Evolutionary conservation across 2,329 filamentous ascomycete species (phyloP), one percentile per base, ranked within the genome.

Genomic region (Orbilia ellipsospora): DNA sequence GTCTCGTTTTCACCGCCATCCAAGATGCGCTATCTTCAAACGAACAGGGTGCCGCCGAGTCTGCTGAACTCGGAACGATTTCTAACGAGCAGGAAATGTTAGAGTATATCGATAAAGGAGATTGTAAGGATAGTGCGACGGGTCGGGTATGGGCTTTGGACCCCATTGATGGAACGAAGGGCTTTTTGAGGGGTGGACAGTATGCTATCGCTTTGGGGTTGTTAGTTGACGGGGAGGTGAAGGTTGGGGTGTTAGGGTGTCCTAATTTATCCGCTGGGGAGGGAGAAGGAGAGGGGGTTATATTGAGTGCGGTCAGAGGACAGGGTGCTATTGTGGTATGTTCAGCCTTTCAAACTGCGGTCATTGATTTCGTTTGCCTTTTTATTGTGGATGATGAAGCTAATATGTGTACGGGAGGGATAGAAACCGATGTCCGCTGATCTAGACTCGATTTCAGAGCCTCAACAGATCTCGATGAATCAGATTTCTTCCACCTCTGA

Each of bases 141-240:
- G 93, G 93, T 77, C 87, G 95, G 78, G 92, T 98, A 82, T 99
- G 95, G 95, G 92, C 94, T 48, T 89, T 99, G 69, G 95, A 99
- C 83, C 95, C 95, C 73, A 97, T 99, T 77, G 95, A 99, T 83
- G 95, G 95, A 78, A 99, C 95, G 64, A 97, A 97, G 85, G 96
- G 95, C 31, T 99, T 99, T 85, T 86, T 99, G 75, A 89, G 96
- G 77, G 95, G 95, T 63, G 96, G 94, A 45, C 95, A 99, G 85
- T 99, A 99, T 82, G 96, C 95, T 66, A 93, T 99, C 64, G 97
- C 94, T 82, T 87, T 99, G 4, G 95, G 88, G 42, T 86, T 99
- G 80, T 90, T 99, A 84, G 92, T 96, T 28, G 93, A 98, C 80
- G 95, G 94, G 63, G 89, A 96, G 79, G 93, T 98, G 80, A 93